phyloP scores from a whole-genome alignment of 2,329 filamentous ascomycete species.

The Microascus cirrosus region DNA sequence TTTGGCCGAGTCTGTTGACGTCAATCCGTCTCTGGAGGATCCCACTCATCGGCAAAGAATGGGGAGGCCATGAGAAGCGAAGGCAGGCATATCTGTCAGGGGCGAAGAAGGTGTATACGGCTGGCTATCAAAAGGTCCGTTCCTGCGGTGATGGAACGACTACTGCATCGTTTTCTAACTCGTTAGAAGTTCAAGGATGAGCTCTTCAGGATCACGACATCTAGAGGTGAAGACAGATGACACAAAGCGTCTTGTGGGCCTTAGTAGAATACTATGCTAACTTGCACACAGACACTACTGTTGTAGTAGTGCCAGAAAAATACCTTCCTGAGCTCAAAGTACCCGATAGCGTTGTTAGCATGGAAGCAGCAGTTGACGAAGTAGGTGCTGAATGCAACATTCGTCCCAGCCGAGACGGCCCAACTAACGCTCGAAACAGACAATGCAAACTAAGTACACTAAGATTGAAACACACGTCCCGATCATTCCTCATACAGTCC shows the following conservation, averaged over 20 bases:
- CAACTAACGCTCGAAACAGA: conserved; percentile 7
- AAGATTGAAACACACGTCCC: conserved; percentile 13
- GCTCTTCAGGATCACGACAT: conserved; percentile 5
- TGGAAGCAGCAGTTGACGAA: conserved; percentile 5
- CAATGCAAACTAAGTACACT: conserved; percentile 21
- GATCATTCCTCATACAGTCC: conserved; percentile 17
- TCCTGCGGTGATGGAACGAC: too few species aligned
- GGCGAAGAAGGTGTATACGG: conserved; percentile 4
- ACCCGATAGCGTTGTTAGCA: conserved; percentile 7
- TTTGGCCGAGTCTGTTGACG: neutral
- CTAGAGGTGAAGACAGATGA: conserved; percentile 6
- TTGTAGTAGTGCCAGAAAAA: conserved; percentile 4
- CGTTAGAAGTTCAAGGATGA: conserved; percentile 4
- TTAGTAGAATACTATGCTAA: too few species aligned
- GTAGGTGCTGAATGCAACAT: neutral
- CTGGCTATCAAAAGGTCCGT: conserved; percentile 4
- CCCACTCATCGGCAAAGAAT: neutral
- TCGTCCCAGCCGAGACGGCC: neutral
- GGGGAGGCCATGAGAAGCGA: conserved; percentile 4
- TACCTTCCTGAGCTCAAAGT: conserved; percentile 7
- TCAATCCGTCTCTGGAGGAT: neutral
- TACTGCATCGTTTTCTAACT: neutral
- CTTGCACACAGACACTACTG: neutral
- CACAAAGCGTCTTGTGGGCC: too few species aligned
- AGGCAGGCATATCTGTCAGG: conserved; percentile 3